These are phyloP conservation scores for Heterobasidion parviporum DNA, from an alignment of 1,284 basidiomycete genomes.

Conservation along the genomic window DNA sequence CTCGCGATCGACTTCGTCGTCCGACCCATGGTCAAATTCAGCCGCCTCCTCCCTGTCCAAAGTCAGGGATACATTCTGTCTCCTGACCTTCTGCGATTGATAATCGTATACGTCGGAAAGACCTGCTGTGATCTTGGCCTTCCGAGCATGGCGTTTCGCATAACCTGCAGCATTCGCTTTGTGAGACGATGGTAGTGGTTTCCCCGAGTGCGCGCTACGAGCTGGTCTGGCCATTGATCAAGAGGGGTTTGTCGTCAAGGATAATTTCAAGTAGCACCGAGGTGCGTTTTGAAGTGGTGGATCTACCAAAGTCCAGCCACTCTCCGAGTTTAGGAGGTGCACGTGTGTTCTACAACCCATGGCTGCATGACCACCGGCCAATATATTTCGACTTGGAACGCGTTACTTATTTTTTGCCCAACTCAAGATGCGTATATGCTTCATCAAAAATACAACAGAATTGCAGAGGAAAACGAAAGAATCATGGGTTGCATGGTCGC, in stretches of 20 bases:
- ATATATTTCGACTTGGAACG: too few relatives aligned
- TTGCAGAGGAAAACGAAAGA: background rate
- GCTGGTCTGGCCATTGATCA: conserved; percentile 4
- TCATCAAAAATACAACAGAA: background rate
- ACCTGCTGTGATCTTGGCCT: conserved; percentile 26
- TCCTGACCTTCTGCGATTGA: conserved; percentile 41
- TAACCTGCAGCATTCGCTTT: conserved; percentile 40
- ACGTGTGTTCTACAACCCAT: too few relatives aligned
- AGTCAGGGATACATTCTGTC: conserved; percentile 45
- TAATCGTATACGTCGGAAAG: conserved; percentile 56
- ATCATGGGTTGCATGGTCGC: conserved; percentile 5
- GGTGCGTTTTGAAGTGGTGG: too few relatives aligned
- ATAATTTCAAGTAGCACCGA: background rate
- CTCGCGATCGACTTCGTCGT: conserved; percentile 23
- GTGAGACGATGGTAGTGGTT: background rate
- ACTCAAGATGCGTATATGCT: background rate
- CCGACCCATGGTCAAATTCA: conserved; percentile 28
- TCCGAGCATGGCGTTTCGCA: conserved; percentile 40
- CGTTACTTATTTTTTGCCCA: background rate
- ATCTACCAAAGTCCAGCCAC: background rate
- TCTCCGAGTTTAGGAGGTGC: too few relatives aligned
- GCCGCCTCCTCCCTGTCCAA: conserved; percentile 49
- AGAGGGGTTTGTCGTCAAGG: background rate
- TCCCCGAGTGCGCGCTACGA: conserved; percentile 1
- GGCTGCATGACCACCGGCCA: too few relatives aligned